Evolutionary conservation across 2,329 filamentous ascomycete species (phyloP), one percentile per base, ranked within the genome.

Genomic region (Diaporthe sp.): DNA sequence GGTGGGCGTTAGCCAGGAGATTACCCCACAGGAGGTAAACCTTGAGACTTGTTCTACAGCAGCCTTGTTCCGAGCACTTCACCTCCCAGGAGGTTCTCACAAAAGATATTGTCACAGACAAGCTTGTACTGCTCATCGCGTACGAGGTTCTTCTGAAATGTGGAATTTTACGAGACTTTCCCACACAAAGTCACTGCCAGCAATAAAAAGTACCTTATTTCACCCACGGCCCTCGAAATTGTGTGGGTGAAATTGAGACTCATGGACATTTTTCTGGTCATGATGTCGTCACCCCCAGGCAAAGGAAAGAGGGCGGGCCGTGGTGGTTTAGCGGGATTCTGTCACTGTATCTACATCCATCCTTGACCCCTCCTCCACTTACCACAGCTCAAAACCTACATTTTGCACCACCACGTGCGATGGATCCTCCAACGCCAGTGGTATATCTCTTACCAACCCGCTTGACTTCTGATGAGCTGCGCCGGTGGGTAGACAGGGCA

Each of bases 371-470:
- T 37, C 39, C 27, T 37, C 39, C 27, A 15, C 25, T 35, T 19
- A 37, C 32, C 50, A 44, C 37, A 15, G 17, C 10, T 51, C 19
- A 27, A n/a, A 30, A 32, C 9, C 12, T 12, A 27, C n/a, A 13
- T 4, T 42, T 15, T n/a, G 35, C 56, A 22, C n/a, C 56, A 22
- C n/a, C 61, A 35, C 68, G 35, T 35, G 37, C 53, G 30, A 82
- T 83, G 79, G 68, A 75, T 63, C 81, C 85, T 35, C 69, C 79
- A 4, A 84, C 90, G 47, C 94, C 94, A 15, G 86, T 90, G 5
- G 92, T 97, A 32, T 97, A 92, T 78, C 86, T 98, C 19, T 88
- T 98, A 0, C 85, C 92, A 1, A 91, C 92, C 5, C 93, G 95
- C 80, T 86, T 98, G 37, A 84, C 87, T 2, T 83, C 89, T 1